phyloP scores from a whole-genome alignment of 495 filamentous ascomycete species.

The Talaromyces stipitatus region DNA sequence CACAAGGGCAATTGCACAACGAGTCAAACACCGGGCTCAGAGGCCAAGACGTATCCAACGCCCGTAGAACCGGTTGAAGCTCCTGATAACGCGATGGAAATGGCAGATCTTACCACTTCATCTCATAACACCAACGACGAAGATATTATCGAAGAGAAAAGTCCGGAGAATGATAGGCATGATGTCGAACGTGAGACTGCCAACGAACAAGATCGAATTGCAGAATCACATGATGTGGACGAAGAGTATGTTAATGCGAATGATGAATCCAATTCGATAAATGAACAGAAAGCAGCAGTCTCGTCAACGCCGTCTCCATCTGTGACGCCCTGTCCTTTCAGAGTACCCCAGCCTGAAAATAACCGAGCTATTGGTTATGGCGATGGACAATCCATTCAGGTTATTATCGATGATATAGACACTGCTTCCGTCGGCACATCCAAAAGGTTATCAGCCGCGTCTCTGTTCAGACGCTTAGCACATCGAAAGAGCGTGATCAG shows the following conservation, averaged over 20 bases:
- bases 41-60: not conserved
- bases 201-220: not conserved
- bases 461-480: conserved; percentile 39
- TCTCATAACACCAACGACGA: not conserved
- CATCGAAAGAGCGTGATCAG: not conserved
- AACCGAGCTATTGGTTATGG: conserved; percentile 20
- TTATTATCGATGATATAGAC: conserved; percentile 49
- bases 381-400: conserved; percentile 51
- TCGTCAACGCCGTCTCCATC: conserved; percentile 14
- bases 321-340: conserved; percentile 55
- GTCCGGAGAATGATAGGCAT: not conserved
- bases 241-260: not conserved
- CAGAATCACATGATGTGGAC: not conserved
- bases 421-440: conserved; percentile 15
- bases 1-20: conserved; percentile 21
- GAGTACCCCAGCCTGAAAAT: conserved; percentile 32
- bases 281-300: conserved; percentile 4
- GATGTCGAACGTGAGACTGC: not conserved
- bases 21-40: not conserved
- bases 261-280: not conserved
- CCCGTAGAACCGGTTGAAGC: conserved; percentile 3
- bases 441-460: conserved; percentile 40
- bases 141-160: not conserved
- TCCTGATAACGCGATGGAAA: conserved; percentile 11
- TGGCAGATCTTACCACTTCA: conserved; percentile 8